Evolutionary conservation across 192 early-diverging fungal genomes (phyloP), one percentile per base, ranked within the genome.

Genomic region (Coemansia furcata): DNA sequence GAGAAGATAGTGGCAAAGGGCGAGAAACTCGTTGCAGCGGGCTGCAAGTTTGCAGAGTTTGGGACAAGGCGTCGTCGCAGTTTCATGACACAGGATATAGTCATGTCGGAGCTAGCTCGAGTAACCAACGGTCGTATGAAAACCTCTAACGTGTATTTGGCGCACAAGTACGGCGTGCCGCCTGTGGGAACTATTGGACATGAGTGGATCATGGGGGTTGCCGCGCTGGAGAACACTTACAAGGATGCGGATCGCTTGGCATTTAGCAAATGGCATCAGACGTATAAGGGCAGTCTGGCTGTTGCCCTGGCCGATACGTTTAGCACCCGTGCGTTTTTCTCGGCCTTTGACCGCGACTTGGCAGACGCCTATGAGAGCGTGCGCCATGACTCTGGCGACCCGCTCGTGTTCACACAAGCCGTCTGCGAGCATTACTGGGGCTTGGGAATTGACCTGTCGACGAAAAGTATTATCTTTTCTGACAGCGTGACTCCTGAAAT

Each of bases 271-370:
- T 93, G 92, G 92, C 60, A 81, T 3, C 32, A 72, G 12, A 85
- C 85, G 1, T 92, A 87, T 57, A 70, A 84, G 6, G 75, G 79
- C 30, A 73, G 72, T 2, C 68, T 92, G 3, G 84, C 85, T 1
- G 90, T 89, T 55, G 91, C 92, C 0, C 60, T 92, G 52, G 89
- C 90, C 12, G 92, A 93, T 64, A 93, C 92, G 2, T 92, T 91
- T 49, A 85, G 86, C 6, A 87, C 89, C 0, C 59, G 71, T 17
- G 83, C 78, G 0, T 93, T 93, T 68, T 82, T 93, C 54, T 74
- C 75, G 26, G 83, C 87, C 46, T 90, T 92, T 76, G 77, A 84
- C 57, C 61, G 65, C 7, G 60, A 73, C 0, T 36, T 91, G 15
- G 89, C 90, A 0, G 58, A 67, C 15, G 69, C 73, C 4, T 89